Base-by-base conservation (phyloP, 331 rosid species). In the Acacia concinna region DNA sequence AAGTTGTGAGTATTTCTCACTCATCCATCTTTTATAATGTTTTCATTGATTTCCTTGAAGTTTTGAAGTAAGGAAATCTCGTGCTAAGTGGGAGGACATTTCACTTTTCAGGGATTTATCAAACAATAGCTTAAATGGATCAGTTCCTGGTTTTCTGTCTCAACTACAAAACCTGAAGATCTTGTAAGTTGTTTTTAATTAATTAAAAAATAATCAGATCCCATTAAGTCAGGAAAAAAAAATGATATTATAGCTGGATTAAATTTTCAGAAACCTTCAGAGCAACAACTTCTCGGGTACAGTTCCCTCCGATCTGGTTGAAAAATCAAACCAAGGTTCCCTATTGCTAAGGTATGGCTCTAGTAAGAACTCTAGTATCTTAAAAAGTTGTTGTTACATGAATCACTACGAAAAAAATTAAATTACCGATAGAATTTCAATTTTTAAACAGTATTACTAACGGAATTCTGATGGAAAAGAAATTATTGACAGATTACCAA, bases 71-170 rank as follows among this genome's bases (percentile, higher is more conserved):
- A 47, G 32, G 15, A 0, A 43, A 43, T 11, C 47, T 43, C 47
- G 1, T 43, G 3, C 47, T 14, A 46, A 46, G 52, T 12, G 37
- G 23, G 30, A 21, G 4, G 17, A 68, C 4, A 35, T 56, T 51
- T 30, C 17, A 65, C 4, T 46, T 80, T 80, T 43, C 85, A 90
- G 87, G 88, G 90, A 87, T 83, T 59, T 87, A 63, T 87, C 89
- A 8, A 82, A 82, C 77, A 87, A 87, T 18, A 76, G 40, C 47
- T 52, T 89, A 28, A 71, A 41, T 3, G 91, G 90, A 32, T 2
- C 76, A 0, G 38, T 86, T 15, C 89, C 94, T 4, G 76, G 52
- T 8, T 81, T 81, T 28, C 79, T 85, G 28, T 75, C 88, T 59
- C 56, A 52, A 15, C 62, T 90, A 38, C 81, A 52, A 52, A 7